Percentiles rank a stretch among this genome's conserved stretches.
These are phyloP conservation scores for Mucor lusitanicus DNA, from an alignment of 371 early-diverging fungal genomes.

Conservation along the genomic window DNA sequence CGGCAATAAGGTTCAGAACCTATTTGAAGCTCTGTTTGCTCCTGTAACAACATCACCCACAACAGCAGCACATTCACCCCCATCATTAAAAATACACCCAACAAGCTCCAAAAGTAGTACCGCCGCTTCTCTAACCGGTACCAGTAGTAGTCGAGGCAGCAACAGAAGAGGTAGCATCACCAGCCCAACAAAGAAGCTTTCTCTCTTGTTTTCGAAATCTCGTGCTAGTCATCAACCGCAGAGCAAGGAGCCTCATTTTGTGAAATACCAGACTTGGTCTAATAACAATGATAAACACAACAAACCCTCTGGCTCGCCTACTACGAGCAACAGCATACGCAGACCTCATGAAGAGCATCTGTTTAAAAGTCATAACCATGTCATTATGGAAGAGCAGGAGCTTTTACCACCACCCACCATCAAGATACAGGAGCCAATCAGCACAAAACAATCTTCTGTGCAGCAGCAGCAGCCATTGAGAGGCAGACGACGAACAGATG, in stretches of 20 bases:
- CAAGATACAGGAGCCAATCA: background rate
- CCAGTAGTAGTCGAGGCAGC: background rate
- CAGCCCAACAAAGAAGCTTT: slow-evolving; percentile 4
- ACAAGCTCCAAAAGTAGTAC: background rate
- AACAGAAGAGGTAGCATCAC: background rate
- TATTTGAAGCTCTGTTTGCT: slow-evolving; percentile 20
- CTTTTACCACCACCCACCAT: background rate
- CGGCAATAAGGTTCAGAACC: slow-evolving; percentile 8
- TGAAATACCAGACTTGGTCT: slow-evolving; percentile 26
- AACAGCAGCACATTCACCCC: background rate
- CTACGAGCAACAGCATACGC: background rate
- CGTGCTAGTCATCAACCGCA: background rate
- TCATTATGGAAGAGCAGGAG: background rate
- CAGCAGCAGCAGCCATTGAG: background rate
- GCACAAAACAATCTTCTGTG: background rate
- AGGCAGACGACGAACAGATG: slow-evolving; percentile 14
- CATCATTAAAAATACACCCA: slow-evolving; percentile 13
- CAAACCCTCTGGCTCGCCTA: background rate
- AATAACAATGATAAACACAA: slow-evolving; percentile 5
- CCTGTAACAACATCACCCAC: background rate
- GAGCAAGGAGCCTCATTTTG: slow-evolving; percentile 18
- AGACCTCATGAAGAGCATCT: slow-evolving; percentile 11
- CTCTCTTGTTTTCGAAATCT: slow-evolving; percentile 15
- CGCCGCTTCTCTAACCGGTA: background rate
- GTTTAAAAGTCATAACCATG: background rate